A percentile compares a stretch with the other conserved stretches of the same genome.
Conservation (phyloP, 495 filamentous ascomycete genomes). For the Penicillium egyptiacum region DNA sequence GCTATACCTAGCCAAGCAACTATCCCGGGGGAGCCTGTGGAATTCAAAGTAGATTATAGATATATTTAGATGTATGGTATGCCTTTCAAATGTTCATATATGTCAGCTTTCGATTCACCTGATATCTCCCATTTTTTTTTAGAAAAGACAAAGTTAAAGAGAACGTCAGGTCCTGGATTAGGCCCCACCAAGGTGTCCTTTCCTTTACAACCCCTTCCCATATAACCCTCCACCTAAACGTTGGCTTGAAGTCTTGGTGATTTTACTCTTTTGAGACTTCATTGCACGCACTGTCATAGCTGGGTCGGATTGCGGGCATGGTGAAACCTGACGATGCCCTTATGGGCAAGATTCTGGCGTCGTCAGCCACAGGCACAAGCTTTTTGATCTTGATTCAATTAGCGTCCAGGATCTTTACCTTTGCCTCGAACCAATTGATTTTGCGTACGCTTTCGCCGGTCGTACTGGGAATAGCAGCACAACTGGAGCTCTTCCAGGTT, state of each 20-base stretch:
- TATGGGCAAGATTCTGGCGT: constrained; percentile 29
- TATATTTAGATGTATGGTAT: background rate
- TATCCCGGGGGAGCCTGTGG: too few species aligned
- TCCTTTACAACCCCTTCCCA: background rate
- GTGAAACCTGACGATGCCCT: constrained; percentile 20
- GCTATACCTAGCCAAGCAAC: background rate
- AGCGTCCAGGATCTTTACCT: constrained; percentile 79
- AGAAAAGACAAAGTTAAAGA: background rate
- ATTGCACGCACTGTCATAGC: background rate
- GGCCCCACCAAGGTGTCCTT: background rate
- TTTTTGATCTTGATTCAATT: constrained; percentile 86
- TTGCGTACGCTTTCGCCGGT: constrained; percentile 82
- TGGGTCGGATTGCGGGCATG: constrained; percentile 9
- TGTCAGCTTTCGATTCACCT: too few species aligned
- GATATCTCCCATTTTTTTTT: background rate
- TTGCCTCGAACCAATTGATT: constrained; percentile 84
- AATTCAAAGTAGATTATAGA: background rate
- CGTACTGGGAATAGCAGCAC: constrained; percentile 78
- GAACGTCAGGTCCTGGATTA: background rate
- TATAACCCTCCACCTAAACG: background rate
- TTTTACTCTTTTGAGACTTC: background rate
- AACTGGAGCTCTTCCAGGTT: constrained; percentile 87
- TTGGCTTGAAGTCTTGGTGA: background rate
- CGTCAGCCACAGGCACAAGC: constrained; percentile 69
- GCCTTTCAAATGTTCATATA: too few species aligned